Base-by-base conservation (phyloP, 1,284 basidiomycete genomes). In the Ceratobasidium sp. region DNA sequence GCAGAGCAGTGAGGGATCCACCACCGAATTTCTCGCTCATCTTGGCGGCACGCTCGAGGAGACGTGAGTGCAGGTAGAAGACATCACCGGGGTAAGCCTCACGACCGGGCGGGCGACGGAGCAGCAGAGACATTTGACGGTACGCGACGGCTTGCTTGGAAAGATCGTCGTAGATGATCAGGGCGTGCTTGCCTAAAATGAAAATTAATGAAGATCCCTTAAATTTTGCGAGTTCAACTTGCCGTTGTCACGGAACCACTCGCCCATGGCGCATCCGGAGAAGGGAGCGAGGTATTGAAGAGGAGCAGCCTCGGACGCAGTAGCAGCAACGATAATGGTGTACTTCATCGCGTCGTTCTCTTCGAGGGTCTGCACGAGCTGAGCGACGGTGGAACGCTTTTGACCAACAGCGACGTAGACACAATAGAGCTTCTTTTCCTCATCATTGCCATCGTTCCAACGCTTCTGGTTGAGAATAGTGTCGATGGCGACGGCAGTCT, bases 161-260 rank as follows among this genome's bases (percentile, higher is more conserved):
- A 88, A 99, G 90, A 88, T 99, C 97, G 86, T 99, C 97, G 89
- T 98, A 99, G 89, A 99, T 95, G 89, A 99, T 99, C 85, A 99
- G 92, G 83, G 97, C 89, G 89, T 90, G 89, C 85, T 83, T 78
- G 64, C 75, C 93, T 94, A 80, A 0, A 68, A 44, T 80, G 67
- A 56, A 56, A 60, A 53, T 58, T 33, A 78, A 79, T 23, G 7
- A 23, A 9, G 49, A 20, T 58, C 64, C 40, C 55, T 53, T 42
- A n/a, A 23, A 55, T 15, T 39, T 7, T 46, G 20, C 39, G 23
- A 44, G 12, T 10, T 2, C 4, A 94, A 94, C 88, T 95, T 97
- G 90, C 96, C 97, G 87, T 99, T 99, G 90, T 99, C 97, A 90
- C 97, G 96, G 97, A 99, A 99, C 97, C 97, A 99, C 90, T 99